Conservation (phyloP, 1,139 yeast species). For the Blastobotrys raffinosifermentans region DNA sequence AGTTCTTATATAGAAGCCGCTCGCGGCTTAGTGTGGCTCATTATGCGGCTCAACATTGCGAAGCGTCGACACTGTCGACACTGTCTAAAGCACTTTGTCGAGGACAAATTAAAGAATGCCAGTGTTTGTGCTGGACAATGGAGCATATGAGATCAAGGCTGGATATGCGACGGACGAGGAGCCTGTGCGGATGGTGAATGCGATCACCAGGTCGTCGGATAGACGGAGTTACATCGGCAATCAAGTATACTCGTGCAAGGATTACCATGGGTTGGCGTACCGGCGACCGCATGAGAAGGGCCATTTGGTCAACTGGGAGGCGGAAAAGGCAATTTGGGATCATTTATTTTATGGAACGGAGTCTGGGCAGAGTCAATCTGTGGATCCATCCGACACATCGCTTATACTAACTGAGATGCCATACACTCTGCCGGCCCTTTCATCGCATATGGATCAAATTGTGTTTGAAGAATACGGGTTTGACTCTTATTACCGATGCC, state of each 20-base stretch:
- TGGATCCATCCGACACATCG: slow-evolving; percentile 45
- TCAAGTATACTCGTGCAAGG: slow-evolving; percentile 53
- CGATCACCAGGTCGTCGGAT: slow-evolving; percentile 70
- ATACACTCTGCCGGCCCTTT: slow-evolving; percentile 73
- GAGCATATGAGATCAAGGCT: slow-evolving; percentile 75
- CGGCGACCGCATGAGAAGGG: slow-evolving; percentile 83
- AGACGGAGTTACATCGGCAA: slow-evolving; percentile 71
- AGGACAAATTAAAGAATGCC: no score
- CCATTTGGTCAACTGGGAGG: slow-evolving; percentile 86
- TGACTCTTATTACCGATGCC: slow-evolving; percentile 54
- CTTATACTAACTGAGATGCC: slow-evolving; percentile 72
- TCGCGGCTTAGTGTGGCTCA: no score
- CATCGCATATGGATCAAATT: slow-evolving; percentile 84
- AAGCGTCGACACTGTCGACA: no score
- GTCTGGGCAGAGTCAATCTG: slow-evolving; percentile 22
- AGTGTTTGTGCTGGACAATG: slow-evolving; percentile 68
- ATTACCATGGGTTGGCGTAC: slow-evolving; percentile 68
- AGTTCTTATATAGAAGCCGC: no score
- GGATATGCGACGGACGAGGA: slow-evolving; percentile 42
- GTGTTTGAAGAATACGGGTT: slow-evolving; percentile 93
- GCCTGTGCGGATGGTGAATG: slow-evolving; percentile 51
- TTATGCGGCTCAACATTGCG: no score
- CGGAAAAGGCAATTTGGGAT: slow-evolving; percentile 93
- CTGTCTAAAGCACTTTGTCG: no score
- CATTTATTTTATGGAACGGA: slow-evolving; percentile 48